Evolutionary conservation across 2,329 filamentous ascomycete genomes (phyloP).

Genomic region (Fusarium brevicatenulatum): DNA sequence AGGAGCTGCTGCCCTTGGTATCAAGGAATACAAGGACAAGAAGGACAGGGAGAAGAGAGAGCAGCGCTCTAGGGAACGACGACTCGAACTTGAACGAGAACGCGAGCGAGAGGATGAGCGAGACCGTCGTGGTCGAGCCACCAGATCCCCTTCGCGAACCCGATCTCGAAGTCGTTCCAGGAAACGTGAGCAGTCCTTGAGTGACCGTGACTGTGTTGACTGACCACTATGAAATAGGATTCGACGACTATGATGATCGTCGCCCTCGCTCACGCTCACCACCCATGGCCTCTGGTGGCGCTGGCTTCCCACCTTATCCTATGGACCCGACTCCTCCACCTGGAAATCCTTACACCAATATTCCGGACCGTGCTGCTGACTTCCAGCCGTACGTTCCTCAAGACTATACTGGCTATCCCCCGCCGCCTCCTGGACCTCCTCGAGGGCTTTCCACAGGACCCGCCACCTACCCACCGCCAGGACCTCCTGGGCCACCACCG

Average conservation of each 20-base stretch:
- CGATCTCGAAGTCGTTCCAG: conserved; percentile 41
- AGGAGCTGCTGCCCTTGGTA: conserved; percentile 69
- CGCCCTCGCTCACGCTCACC: conserved; percentile 59
- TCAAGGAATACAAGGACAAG: conserved; percentile 68
- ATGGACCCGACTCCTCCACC: conserved; percentile 41
- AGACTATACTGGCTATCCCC: conserved; percentile 55
- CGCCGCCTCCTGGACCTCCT: conserved; percentile 51
- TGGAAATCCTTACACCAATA: conserved; percentile 50
- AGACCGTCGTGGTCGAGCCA: conserved; percentile 45
- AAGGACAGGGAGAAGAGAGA: conserved; percentile 48
- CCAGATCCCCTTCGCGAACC: conserved; percentile 30
- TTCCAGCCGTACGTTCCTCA: conserved; percentile 55
- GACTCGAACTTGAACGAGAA: conserved; percentile 38
- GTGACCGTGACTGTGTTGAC: conserved; percentile 6
- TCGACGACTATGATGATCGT: conserved; percentile 50
- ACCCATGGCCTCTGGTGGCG: conserved; percentile 62
- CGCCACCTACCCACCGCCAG: conserved; percentile 14
- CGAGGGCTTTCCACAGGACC: conserved; percentile 21
- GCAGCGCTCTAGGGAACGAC: conserved; percentile 49
- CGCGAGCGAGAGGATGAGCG: conserved; percentile 33
- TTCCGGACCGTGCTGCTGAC: conserved; percentile 49
- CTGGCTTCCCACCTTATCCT: conserved; percentile 58
- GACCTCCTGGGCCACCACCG: conserved; percentile 48
- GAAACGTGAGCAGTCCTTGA: conserved; percentile 42
- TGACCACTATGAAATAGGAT: conserved; percentile 30